Conservation (phyloP, 805 yeast genomes). For the Yamadazyma olivae region DNA sequence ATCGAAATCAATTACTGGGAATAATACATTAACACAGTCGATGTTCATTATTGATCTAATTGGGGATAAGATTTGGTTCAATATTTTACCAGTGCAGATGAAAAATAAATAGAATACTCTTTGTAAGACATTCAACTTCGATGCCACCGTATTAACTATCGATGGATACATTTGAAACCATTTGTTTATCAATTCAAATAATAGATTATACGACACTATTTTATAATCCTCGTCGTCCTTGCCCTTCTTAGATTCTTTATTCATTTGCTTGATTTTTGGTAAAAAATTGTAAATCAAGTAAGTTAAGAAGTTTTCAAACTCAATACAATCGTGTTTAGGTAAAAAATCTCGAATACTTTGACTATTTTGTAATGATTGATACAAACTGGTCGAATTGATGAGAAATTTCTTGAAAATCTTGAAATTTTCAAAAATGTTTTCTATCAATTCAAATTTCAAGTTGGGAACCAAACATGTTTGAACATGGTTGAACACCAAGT, state of each 20-base stretch:
- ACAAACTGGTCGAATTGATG: constrained; percentile 13
- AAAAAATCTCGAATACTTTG: constrained; percentile 12
- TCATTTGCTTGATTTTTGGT: constrained; percentile 25
- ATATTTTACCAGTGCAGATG: constrained; percentile 31
- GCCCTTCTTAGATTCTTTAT: constrained; percentile 21
- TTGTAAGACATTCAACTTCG: constrained; percentile 24
- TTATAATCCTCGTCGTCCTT: neutral
- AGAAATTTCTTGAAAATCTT: constrained; percentile 22
- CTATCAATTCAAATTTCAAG: constrained; percentile 27
- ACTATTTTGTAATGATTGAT: constrained; percentile 11
- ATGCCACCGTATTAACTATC: constrained; percentile 26
- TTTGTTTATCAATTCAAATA: constrained; percentile 30
- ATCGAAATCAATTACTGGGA: constrained; percentile 29
- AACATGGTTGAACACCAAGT: constrained; percentile 9
- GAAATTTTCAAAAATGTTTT: constrained; percentile 23
- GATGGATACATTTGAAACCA: constrained; percentile 37
- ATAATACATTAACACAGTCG: constrained; percentile 32
- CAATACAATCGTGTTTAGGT: constrained; percentile 18
- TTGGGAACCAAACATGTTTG: constrained; percentile 27
- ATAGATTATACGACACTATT: constrained; percentile 21
- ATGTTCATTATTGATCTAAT: constrained; percentile 31
- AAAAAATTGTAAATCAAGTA: constrained; percentile 21
- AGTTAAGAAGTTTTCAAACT: constrained; percentile 28
- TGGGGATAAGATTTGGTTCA: constrained; percentile 31
- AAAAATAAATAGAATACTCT: constrained; percentile 33